phyloP scores from a whole-genome alignment of 352 stramenopile genomes.

The Phytophthora citricola region DNA sequence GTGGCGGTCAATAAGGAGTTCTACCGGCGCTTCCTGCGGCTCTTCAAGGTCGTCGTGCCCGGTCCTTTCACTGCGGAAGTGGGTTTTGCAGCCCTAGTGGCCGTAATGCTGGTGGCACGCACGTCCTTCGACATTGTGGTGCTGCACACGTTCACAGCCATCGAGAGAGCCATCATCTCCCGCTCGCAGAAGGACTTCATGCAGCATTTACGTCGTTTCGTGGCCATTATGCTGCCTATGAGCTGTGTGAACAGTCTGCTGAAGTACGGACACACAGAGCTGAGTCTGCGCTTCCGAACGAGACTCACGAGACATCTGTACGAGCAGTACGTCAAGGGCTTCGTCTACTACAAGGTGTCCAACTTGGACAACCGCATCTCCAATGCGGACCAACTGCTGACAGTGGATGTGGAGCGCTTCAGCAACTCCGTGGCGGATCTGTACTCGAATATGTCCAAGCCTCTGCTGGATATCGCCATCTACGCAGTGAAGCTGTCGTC shows the following conservation, averaged over 20 bases:
- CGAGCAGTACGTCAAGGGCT: conserved; percentile 86
- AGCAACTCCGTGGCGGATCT: conserved; percentile 83
- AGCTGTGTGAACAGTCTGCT: conserved; percentile 84
- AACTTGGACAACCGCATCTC: conserved; percentile 90
- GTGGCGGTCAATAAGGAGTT: conserved; percentile 82
- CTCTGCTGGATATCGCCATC: conserved; percentile 83
- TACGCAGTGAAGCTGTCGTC: conserved; percentile 75
- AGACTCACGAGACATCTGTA: conserved; percentile 85
- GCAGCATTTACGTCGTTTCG: conserved; percentile 73
- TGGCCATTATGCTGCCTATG: conserved; percentile 80
- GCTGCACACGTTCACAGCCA: conserved; percentile 78
- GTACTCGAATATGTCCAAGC: conserved; percentile 92
- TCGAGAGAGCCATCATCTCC: conserved; percentile 80
- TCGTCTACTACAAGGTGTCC: conserved; percentile 92
- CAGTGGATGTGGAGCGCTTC: conserved; percentile 88
- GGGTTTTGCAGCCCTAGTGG: conserved; percentile 69
- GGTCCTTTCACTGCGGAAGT: conserved; percentile 74
- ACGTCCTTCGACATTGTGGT: conserved; percentile 85
- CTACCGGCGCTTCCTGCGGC: conserved; percentile 59
- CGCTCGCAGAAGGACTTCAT: conserved; percentile 71
- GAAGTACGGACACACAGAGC: conserved; percentile 84
- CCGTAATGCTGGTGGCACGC: conserved; percentile 61
- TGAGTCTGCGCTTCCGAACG: conserved; percentile 85
- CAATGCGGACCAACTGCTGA: conserved; percentile 89
- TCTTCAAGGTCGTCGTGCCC: conserved; percentile 81